Conservation (phyloP, 805 yeast genomes). For the Allodekkera sacchari region DNA sequence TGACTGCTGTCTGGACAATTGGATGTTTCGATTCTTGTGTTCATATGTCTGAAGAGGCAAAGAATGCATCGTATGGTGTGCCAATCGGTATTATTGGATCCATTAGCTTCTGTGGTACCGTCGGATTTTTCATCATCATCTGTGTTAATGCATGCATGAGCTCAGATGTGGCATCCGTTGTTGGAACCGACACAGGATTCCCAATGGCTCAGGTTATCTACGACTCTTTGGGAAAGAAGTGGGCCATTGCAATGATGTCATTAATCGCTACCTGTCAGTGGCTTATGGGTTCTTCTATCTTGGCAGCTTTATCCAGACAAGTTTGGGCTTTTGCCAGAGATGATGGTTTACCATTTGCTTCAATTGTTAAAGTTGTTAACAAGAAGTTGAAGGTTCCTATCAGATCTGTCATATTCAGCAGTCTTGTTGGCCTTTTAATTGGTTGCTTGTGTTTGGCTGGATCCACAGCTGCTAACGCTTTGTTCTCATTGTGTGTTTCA, state of each 20-base stretch:
- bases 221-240: conserved; percentile 35
- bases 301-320: conserved; percentile 36
- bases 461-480: conserved; percentile 32
- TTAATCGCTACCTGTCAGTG: conserved; percentile 37
- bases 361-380: conserved; percentile 31
- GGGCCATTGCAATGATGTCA: conserved; percentile 39
- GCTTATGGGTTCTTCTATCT: conserved; percentile 34
- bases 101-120: conserved; percentile 29
- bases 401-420: conserved; percentile 33
- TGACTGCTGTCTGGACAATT: conserved; percentile 41
- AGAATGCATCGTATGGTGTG: conserved; percentile 28
- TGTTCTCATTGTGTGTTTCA: conserved; percentile 34
- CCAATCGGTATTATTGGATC: conserved; percentile 38
- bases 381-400: conserved; percentile 31
- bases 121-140: conserved; percentile 34
- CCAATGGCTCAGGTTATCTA: conserved; percentile 38
- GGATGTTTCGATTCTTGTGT: conserved; percentile 40
- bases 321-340: conserved; percentile 43
- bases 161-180: conserved; percentile 23
- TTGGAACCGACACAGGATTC: conserved; percentile 27
- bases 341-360: conserved; percentile 34
- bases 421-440: conserved; percentile 23
- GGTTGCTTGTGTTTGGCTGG: conserved; percentile 33
- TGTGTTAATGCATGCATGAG: conserved; percentile 21
- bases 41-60: conserved; percentile 39